Evolutionary conservation across 495 filamentous ascomycete species (phyloP), one percentile per base, ranked within the genome.

Genomic region (Thozetella sp.): DNA sequence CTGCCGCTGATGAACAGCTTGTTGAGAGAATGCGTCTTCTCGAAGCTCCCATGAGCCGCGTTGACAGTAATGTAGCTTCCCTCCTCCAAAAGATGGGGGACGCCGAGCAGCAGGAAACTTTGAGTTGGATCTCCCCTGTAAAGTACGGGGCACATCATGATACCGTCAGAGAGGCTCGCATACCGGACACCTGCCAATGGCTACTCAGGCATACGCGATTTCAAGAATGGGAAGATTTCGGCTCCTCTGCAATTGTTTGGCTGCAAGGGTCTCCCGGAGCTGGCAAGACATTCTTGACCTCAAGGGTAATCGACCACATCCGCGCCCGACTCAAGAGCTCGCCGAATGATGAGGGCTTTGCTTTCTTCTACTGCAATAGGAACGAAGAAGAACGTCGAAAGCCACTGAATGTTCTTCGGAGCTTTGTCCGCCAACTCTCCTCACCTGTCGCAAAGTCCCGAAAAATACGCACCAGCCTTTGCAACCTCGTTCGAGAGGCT

Each of bases 341-440:
- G 0, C 57, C 58, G 2, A 69, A n/a, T n/a, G n/a, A 63, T 45
- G 65, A 71, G 52, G 73, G 70, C 0, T 71, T 77, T 59, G 75
- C 76, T 0, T 77, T 70, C 52, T 79, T 80, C 63, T 80, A 80
- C 56, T 80, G 76, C 56, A 62, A 72, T 43, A 55, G 66, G 11
- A 67, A 72, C 30, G 73, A 75, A 56, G 46, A 57, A 12, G 54
- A 63, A n/a, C 70, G 75, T 4, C 53, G 59, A 20, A 24, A 76
- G 12, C 69, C 77, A 22, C 52, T 67, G 2, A 66, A 57, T 1
- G 58, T 80, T 19, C 64, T 79, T 19, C 66, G 64, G 24, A 76
- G 72, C 53, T 64, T 72, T 50, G 67, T 76, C 1, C 64, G 72
- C 4, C 77, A 81, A 45, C 62, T 79, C 11, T 75, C 73, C 19